Base-by-base conservation (phyloP, 768 basidiomycete genomes). In the Serendipita indica region DNA sequence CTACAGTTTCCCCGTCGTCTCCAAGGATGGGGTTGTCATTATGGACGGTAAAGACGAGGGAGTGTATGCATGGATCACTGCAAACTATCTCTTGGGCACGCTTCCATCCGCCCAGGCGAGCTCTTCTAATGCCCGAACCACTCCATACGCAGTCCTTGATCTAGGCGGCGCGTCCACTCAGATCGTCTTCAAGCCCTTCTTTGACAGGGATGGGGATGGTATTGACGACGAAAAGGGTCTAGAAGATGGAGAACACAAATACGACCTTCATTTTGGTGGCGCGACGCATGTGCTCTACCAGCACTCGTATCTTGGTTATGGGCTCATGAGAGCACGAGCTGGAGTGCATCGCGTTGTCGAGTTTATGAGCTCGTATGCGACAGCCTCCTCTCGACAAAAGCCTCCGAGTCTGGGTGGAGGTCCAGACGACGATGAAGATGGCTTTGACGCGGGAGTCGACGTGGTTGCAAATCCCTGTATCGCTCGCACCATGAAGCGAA, bases 31-130 rank as follows among this genome's bases (percentile, higher is more conserved):
- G 1, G 90, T 94, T 33, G 79, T 77, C 39, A 83, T 97, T 62
- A 93, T 97, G 93, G 93, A 96, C 63, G 93, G 93, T 4, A 79
- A 82, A 63, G 93, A 98, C 67, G 94, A 97, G 70, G 94, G 90
- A 32, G 89, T 97, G n/a, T 98, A 88, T 68, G 91, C 94, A 28
- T 98, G 94, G 93, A 90, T 97, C 63, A 96, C 94, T 16, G 90
- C 88, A 60, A 98, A 98, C 71, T 97, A 96, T 71, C 76, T 97
- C 49, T 73, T 94, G 39, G 77, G 78, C 57, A 80, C 84, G 35
- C 81, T 96, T 66, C 77, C 81, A 14, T 73, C 76, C 7, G 77
- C 76, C 52, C 71, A 73, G 1, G 62, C 67, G 57, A n/a, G n/a
- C n/a, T n/a, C n/a, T n/a, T n/a, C n/a, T n/a, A n/a, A 7, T 16